A percentile compares a stretch with the other conserved stretches of the same genome.
Evolutionary conservation across 345 rosid genomes (phyloP).

Genomic region (Eucalyptus leucophloia): DNA sequence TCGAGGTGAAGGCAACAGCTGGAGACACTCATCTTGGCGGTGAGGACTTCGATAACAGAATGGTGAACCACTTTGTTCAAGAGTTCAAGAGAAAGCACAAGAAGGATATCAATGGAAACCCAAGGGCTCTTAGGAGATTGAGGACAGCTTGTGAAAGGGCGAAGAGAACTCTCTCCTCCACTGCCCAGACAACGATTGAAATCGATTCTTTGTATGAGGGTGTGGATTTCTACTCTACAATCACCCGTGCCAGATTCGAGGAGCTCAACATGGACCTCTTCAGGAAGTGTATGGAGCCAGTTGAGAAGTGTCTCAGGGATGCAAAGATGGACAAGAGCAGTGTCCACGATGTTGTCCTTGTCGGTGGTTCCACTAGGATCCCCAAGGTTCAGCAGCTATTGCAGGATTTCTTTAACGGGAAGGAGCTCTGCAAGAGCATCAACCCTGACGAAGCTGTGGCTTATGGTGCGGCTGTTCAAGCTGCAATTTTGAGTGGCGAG

Average conservation of each 20-base stretch:
- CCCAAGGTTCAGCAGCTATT: conserved; percentile 64
- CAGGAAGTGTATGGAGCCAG: conserved; percentile 70
- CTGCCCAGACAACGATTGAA: conserved; percentile 58
- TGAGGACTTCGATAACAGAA: conserved; percentile 63
- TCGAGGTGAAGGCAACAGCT: conserved; percentile 68
- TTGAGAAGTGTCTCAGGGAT: conserved; percentile 61
- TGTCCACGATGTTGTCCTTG: conserved; percentile 56
- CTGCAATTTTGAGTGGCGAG: conserved; percentile 69
- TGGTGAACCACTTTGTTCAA: conserved; percentile 66
- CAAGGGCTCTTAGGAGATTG: conserved; percentile 59
- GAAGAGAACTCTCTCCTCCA: conserved; percentile 55
- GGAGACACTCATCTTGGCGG: conserved; percentile 79
- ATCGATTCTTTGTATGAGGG: conserved; percentile 66
- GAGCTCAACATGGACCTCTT: conserved; percentile 65
- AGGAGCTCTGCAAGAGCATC: conserved; percentile 69
- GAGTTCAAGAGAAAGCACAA: conserved; percentile 65
- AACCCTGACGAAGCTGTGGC: conserved; percentile 84
- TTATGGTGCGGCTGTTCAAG: conserved; percentile 78
- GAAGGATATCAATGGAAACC: conserved; percentile 58
- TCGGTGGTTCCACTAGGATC: conserved; percentile 60
- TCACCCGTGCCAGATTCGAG: conserved; percentile 63
- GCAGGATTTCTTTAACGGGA: conserved; percentile 59
- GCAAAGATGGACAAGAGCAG: conserved; percentile 66
- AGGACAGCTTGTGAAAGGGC: conserved; percentile 71
- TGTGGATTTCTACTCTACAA: conserved; percentile 51